A percentile compares a stretch with the other conserved stretches of the same genome.
These are phyloP conservation scores for Macrolepiota fuliginosa DNA, from an alignment of 768 basidiomycete genomes.

Conservation along the genomic window DNA sequence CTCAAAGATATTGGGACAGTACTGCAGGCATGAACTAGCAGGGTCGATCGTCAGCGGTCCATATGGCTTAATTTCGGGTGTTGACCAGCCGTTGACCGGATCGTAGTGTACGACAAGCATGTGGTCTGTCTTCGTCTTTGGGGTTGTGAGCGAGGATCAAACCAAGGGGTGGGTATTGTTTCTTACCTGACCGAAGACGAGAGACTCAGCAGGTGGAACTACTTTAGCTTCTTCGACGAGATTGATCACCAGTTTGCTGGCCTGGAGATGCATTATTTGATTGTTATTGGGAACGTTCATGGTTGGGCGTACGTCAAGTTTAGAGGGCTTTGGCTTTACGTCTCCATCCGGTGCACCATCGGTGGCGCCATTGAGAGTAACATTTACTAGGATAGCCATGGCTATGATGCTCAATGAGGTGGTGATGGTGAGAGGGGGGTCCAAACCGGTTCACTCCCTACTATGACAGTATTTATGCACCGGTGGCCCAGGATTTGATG, in stretches of 20 bases:
- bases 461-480: neutral
- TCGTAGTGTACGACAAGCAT: slow-evolving; percentile 72
- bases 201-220: slow-evolving; percentile 42
- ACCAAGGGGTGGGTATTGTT: neutral
- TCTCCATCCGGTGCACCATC: neutral
- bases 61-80: slow-evolving; percentile 74
- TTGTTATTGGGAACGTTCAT: neutral
- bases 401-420: neutral
- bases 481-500: neutral
- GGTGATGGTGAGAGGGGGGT: neutral
- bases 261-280: slow-evolving; percentile 31
- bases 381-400: neutral
- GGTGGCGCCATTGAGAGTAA: neutral
- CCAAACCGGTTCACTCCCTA: neutral
- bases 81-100: slow-evolving; percentile 63
- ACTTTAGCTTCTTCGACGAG: slow-evolving; percentile 47
- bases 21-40: slow-evolving; percentile 77
- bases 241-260: slow-evolving; percentile 50
- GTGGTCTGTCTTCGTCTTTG: slow-evolving; percentile 68
- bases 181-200: slow-evolving; percentile 60
- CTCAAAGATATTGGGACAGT: slow-evolving; percentile 84
- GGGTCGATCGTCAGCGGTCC: slow-evolving; percentile 69
- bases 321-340: neutral
- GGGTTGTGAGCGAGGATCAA: neutral
- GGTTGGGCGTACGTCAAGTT: neutral